Evolutionary conservation across 2,329 filamentous ascomycete species (phyloP), one percentile per base, ranked within the genome.

Genomic region (Leptographium flavum): DNA sequence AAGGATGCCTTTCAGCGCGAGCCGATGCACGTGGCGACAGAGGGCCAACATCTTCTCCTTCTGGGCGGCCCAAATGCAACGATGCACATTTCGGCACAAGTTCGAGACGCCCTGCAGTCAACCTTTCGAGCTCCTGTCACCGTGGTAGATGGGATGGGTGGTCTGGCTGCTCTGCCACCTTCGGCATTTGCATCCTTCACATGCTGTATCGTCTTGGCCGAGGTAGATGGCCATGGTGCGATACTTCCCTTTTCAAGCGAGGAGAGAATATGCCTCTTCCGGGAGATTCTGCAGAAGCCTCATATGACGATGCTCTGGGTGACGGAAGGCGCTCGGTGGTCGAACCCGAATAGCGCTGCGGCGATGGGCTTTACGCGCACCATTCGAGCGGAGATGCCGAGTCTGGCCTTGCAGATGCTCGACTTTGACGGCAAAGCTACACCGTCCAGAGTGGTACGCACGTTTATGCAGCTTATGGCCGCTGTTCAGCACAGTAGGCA

Each of bases 181-280:
- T 35, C 32, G 4, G 4, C 8, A n/a, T 39, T 60, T 2, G 32
- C 50, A 1, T 49, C 45, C 1, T 60, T 55, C 42, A 61, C 60
- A 0, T 55, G 59, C 0, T 56, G 54, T 5, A 55, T 68, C 14
- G 17, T 67, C 3, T 49, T 68, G 3, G 50, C 53, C 21, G 64
- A 67, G 39, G 51, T 68, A 2, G 60, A 63, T 21, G 30, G 27
- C 5, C 9, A 32, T 32, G 31, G 5, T 19, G 54, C 63, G 0
- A 15, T 66, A 14, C 53, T 65, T 39, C 46, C 57, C 1, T 57
- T 45, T 9, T 61, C 67, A 58, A 64, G 58, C 1, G 53, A 57
- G n/a, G 5, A 32, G 47, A 1, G 50, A 53, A 0, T 54, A 68
- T n/a, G 47, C 55, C 3, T 45, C 1, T 45, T 63, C 1, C 43